Evolutionary conservation across 106 monocot genomes (phyloP).

Genomic region (Hemerocallis citrina): DNA sequence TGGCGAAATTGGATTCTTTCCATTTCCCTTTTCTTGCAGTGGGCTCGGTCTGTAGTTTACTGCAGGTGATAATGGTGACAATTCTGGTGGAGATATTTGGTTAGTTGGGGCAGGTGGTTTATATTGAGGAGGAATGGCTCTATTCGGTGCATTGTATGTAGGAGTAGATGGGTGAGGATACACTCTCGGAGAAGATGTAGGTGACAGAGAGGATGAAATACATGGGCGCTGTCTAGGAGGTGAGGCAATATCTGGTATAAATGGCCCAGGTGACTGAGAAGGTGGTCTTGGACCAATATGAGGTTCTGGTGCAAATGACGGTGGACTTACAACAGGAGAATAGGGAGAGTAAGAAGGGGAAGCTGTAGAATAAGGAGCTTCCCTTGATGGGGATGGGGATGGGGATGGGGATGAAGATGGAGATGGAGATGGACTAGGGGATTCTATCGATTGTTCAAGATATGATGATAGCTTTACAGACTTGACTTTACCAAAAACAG

Average conservation of each 20-base stretch:
- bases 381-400: slow-evolving; percentile 15
- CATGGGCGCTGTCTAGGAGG: slow-evolving; percentile 4
- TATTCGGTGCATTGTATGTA: slow-evolving; percentile 14
- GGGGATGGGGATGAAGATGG: slow-evolving; percentile 11
- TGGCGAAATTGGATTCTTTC: slow-evolving; percentile 12
- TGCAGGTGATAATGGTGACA: slow-evolving; percentile 13
- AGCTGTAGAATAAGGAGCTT: slow-evolving; percentile 6
- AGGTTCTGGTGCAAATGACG: slow-evolving; percentile 12
- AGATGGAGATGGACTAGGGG: slow-evolving; percentile 45
- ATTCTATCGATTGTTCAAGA: slow-evolving; percentile 39
- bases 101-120: slow-evolving; percentile 8
- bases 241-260: slow-evolving; percentile 2
- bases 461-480: slow-evolving; percentile 49
- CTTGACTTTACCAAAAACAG: slow-evolving; percentile 71
- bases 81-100: slow-evolving; percentile 1
- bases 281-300: slow-evolving; percentile 10
- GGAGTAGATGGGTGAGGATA: slow-evolving; percentile 3
- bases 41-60: slow-evolving; percentile 5
- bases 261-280: slow-evolving; percentile 14
- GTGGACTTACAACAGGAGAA: slow-evolving; percentile 17
- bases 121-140: slow-evolving; percentile 5
- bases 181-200: slow-evolving; percentile 4
- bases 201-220: slow-evolving; percentile 15
- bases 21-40: slow-evolving; percentile 7
- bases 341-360: slow-evolving; percentile 1